Evolutionary conservation across 2,329 filamentous ascomycete species (phyloP).

Genomic region (Exserohilum turcica): DNA sequence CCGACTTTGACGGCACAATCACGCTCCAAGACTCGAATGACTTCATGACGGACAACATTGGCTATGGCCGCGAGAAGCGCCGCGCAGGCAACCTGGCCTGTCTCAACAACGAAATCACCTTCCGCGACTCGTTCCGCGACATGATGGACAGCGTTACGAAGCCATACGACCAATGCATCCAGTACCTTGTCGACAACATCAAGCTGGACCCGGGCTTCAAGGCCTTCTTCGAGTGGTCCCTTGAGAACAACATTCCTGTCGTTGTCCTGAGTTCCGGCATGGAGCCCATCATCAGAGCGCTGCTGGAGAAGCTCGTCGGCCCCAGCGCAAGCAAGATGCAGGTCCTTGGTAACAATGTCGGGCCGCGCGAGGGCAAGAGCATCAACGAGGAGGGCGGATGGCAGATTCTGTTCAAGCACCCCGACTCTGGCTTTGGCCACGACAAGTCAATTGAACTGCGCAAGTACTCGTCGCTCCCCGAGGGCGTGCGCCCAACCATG

Average conservation of each 20-base stretch:
- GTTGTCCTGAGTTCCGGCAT: constrained; percentile 93
- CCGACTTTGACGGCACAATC: constrained; percentile 97
- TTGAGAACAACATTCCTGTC: constrained; percentile 82
- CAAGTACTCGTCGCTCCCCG: constrained; percentile 77
- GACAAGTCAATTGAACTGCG: constrained; percentile 93
- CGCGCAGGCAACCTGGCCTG: constrained; percentile 76
- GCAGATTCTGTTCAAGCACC: constrained; percentile 85
- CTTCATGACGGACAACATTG: constrained; percentile 84
- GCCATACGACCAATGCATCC: constrained; percentile 82
- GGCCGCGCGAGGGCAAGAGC: constrained; percentile 70
- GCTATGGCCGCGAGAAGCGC: constrained; percentile 76
- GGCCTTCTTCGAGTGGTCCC: constrained; percentile 84
- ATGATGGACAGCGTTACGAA: constrained; percentile 89
- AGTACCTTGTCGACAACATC: constrained; percentile 79
- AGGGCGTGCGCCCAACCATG: constrained; percentile 73
- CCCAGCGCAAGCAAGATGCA: constrained; percentile 77
- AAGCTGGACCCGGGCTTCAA: constrained; percentile 86
- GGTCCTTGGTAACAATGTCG: constrained; percentile 87
- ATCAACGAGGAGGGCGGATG: constrained; percentile 84
- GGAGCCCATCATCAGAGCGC: constrained; percentile 84
- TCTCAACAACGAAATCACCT: constrained; percentile 70
- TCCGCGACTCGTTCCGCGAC: constrained; percentile 82
- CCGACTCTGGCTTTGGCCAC: constrained; percentile 85
- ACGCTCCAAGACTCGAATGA: constrained; percentile 76
- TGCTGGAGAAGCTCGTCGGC: constrained; percentile 82